Conservation (phyloP, 805 yeast species). For the Wickerhamiella azyma region DNA sequence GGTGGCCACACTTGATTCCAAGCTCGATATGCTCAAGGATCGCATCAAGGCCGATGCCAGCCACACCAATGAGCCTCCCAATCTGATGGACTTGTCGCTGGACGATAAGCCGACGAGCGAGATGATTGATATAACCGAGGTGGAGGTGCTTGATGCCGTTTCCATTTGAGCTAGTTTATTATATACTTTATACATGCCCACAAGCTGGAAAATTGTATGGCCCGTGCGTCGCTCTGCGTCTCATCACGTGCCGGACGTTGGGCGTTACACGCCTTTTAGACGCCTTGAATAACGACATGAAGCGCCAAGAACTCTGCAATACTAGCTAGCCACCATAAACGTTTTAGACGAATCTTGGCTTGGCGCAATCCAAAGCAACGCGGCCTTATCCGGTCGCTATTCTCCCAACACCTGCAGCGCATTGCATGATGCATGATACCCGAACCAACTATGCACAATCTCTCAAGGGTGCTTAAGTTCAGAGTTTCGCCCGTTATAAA, state of each 20-base stretch:
- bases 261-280: too few relatives aligned
- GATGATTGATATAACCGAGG: constrained; percentile 1
- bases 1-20: constrained; percentile 6
- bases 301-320: too few relatives aligned
- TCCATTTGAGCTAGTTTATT: not conserved
- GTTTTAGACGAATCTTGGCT: not conserved
- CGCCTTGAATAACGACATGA: too few relatives aligned
- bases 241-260: not conserved
- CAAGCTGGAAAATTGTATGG: too few relatives aligned
- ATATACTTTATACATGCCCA: not conserved
- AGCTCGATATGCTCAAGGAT: constrained; percentile 10
- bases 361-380: not conserved
- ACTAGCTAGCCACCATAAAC: too few relatives aligned
- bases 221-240: too few relatives aligned
- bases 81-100: not conserved
- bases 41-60: constrained; percentile 1
- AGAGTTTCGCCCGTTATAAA: too few relatives aligned
- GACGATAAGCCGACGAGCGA: constrained; percentile 3
- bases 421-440: not conserved
- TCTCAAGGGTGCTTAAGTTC: too few relatives aligned
- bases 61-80: not conserved
- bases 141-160: constrained; percentile 1
- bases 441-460: not conserved
- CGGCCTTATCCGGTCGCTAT: not conserved
- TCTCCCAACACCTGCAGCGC: not conserved